phyloP scores from a whole-genome alignment of 768 basidiomycete genomes.

The Xerocomellus chrysenteron region DNA sequence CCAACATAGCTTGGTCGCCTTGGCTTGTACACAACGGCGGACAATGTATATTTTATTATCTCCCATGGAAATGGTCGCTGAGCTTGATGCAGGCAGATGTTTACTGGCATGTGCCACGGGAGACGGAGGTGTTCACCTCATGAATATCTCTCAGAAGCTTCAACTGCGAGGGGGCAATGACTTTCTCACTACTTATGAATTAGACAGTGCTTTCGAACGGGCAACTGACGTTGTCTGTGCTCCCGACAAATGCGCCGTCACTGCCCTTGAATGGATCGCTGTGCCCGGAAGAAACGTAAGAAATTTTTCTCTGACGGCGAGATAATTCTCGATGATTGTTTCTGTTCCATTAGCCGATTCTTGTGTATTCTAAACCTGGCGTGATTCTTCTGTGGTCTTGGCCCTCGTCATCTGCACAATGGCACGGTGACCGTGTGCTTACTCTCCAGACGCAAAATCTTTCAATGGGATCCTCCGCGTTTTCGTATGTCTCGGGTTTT shows the following conservation, averaged over 20 bases:
- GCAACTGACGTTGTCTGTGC: slow-evolving; percentile 25
- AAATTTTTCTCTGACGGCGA: slow-evolving; percentile 5
- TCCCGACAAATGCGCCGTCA: slow-evolving; percentile 46
- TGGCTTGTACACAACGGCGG: slow-evolving; percentile 45
- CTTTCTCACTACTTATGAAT: slow-evolving; percentile 33
- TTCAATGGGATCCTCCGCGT: slow-evolving; percentile 57
- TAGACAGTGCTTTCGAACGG: slow-evolving; percentile 35
- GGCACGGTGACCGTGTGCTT: slow-evolving; percentile 53
- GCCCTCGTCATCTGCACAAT: slow-evolving; percentile 29
- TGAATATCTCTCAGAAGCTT: slow-evolving; percentile 53
- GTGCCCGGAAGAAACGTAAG: slow-evolving; percentile 40
- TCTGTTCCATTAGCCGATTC: slow-evolving; percentile 44
- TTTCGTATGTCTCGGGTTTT: slow-evolving; percentile 61
- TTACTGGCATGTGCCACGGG: slow-evolving; percentile 57
- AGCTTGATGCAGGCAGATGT: slow-evolving; percentile 48
- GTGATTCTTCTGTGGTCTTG: slow-evolving; percentile 56
- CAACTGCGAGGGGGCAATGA: slow-evolving; percentile 20
- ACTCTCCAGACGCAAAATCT: slow-evolving; percentile 45
- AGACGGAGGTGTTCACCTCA: slow-evolving; percentile 56
- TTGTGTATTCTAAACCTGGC: slow-evolving; percentile 62
- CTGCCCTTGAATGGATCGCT: slow-evolving; percentile 58
- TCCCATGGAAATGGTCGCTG: slow-evolving; percentile 6
- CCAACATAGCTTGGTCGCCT: slow-evolving; percentile 55
- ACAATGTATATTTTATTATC: slow-evolving; percentile 39
- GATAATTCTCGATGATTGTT: slow-evolving; percentile 7